phyloP scores from a whole-genome alignment of 257 asterid genomes.

The Perilla frutescens region DNA sequence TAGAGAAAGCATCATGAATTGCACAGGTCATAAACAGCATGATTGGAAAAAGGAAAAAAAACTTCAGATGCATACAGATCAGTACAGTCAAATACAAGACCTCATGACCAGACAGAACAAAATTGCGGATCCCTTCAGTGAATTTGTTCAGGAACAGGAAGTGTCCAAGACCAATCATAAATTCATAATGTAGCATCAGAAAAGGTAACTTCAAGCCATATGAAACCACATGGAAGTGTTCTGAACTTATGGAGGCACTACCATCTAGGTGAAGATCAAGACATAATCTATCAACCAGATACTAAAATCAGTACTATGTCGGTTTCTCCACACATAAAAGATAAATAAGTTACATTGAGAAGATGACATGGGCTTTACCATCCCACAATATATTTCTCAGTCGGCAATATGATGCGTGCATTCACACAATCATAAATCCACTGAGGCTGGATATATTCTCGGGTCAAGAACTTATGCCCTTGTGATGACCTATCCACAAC shows the following conservation, averaged over 20 bases:
- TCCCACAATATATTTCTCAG: slow-evolving; percentile 77
- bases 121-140: too few relatives aligned
- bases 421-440: slow-evolving; percentile 93
- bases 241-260: neutral
- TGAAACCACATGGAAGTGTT: neutral
- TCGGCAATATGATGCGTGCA: slow-evolving; percentile 80
- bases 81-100: too few relatives aligned
- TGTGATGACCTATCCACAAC: slow-evolving; percentile 90
- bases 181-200: neutral
- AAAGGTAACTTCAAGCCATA: neutral
- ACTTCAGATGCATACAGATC: too few relatives aligned
- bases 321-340: neutral
- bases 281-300: neutral
- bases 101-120: too few relatives aligned
- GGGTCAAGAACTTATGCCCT: slow-evolving; percentile 76
- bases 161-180: too few relatives aligned
- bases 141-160: too few relatives aligned
- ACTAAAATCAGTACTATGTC: neutral
- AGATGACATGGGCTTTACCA: slow-evolving; percentile 49
- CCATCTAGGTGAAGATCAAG: neutral
- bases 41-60: too few relatives aligned
- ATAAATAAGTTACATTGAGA: neutral
- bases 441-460: slow-evolving; percentile 96
- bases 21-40: neutral
- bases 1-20: neutral